Base-by-base conservation (phyloP, 768 basidiomycete species). In the Clathrus columnatus region DNA sequence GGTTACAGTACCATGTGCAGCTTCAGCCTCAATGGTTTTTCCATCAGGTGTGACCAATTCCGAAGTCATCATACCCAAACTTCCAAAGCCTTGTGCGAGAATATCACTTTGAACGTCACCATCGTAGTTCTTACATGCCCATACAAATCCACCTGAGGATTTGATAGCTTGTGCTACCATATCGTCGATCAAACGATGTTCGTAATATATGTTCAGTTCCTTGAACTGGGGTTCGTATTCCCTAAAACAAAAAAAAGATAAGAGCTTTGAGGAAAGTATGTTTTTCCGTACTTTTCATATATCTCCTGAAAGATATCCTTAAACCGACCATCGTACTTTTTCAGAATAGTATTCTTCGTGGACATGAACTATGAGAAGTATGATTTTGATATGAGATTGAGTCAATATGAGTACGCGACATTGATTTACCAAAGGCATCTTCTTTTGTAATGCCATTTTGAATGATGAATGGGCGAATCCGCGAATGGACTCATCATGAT, bases 261-360 rank as follows among this genome's bases (percentile, higher is more conserved):
- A n/a, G n/a, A n/a, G n/a, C n/a, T n/a, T n/a, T n/a, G n/a, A n/a
- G n/a, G n/a, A n/a, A n/a, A n/a, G n/a, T n/a, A n/a, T n/a, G n/a
- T n/a, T n/a, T n/a, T n/a, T n/a, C n/a, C 77, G 51, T 56, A 81
- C 76, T 74, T 64, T 6, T 95, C 90, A 68, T 91, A 99, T 64
- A 97, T 85, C 64, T 96, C 92, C 69, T 97, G 84, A 84, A 99
- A 96, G 67, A 95, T 93, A 64, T 99, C 96, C 77, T 99, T 99
- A 82, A 98, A 99, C 27, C 94, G 82, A 44, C 96, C 96, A 65
- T 98, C 96, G 69, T 99, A 99, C 67, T 86, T 93, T 75, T 99
- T 95, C 66, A 95, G 66, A 71, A 95, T 94, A 21, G 91, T 95
- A 73, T 95, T 98, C 76, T 99, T 97, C 42, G 95, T 98, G 10